Percentiles rank a stretch among this genome's conserved stretches.
phyloP scores from a whole-genome alignment of 805 yeast genomes.

The Wickerhamiella brachini region DNA sequence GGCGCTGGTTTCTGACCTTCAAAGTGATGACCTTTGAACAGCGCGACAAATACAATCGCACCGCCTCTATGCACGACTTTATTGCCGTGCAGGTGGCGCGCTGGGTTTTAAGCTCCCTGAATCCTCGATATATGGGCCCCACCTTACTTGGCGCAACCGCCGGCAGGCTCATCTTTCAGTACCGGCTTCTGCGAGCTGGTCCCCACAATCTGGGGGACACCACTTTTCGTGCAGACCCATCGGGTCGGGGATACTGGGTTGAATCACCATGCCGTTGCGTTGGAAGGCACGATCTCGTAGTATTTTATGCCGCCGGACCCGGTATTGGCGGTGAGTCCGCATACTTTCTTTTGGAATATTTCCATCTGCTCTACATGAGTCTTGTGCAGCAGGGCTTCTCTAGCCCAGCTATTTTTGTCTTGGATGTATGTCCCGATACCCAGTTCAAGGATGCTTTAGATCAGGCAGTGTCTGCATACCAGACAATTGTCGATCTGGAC shows the following conservation, averaged over 20 bases:
- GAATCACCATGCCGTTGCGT: constrained; percentile 21
- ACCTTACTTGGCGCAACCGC: constrained; percentile 16
- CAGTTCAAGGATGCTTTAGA: constrained; percentile 21
- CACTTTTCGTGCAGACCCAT: not conserved
- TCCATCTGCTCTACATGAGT: constrained; percentile 29
- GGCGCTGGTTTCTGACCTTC: constrained; percentile 13
- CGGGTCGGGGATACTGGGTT: constrained; percentile 18
- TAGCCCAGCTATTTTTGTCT: constrained; percentile 33
- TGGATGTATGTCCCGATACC: constrained; percentile 19
- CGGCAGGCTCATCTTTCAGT: constrained; percentile 14
- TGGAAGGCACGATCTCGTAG: constrained; percentile 27
- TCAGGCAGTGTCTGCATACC: constrained; percentile 24
- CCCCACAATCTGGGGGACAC: not conserved
- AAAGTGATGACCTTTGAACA: constrained; percentile 17
- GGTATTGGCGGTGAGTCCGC: constrained; percentile 25
- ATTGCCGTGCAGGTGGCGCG: constrained; percentile 12
- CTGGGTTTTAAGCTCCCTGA: constrained; percentile 17
- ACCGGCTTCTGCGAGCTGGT: constrained; percentile 14
- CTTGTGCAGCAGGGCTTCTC: constrained; percentile 36
- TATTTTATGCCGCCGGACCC: constrained; percentile 33
- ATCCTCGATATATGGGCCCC: constrained; percentile 13
- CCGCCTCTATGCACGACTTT: constrained; percentile 16
- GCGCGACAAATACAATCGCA: constrained; percentile 15
- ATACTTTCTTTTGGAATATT: constrained; percentile 33
- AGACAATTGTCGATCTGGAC: constrained; percentile 15